A percentile compares a stretch with the other conserved stretches of the same genome.
These are phyloP conservation scores for Amesomyces nigricolor DNA, from an alignment of 2,329 filamentous ascomycete genomes.

Conservation along the genomic window DNA sequence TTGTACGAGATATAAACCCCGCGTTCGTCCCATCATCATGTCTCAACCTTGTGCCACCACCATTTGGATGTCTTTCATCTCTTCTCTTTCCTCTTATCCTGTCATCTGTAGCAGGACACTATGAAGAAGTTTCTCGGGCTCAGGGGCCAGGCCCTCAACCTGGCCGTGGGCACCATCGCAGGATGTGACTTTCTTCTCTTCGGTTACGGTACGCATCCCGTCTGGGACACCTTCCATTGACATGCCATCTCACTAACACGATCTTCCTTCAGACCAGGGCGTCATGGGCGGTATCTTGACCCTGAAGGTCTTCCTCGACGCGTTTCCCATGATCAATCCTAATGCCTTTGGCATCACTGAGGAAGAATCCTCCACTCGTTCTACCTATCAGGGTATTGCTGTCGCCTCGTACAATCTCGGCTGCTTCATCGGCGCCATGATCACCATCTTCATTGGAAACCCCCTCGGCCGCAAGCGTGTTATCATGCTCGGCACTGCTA, in stretches of 20 bases:
- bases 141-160: constrained; percentile 58
- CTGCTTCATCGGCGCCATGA: constrained; percentile 29
- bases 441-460: constrained; percentile 35
- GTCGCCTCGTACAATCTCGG: constrained; percentile 31
- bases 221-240: too few species aligned
- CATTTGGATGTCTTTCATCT: neutral
- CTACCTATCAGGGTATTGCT: constrained; percentile 14
- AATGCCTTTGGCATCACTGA: constrained; percentile 24
- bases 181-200: constrained; percentile 66
- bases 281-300: constrained; percentile 73
- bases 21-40: neutral
- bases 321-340: constrained; percentile 51
- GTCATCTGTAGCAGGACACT: neutral
- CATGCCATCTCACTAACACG: neutral
- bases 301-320: constrained; percentile 52
- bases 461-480: constrained; percentile 37
- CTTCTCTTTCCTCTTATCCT: neutral
- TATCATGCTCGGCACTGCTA: constrained; percentile 36
- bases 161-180: constrained; percentile 64
- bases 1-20: neutral
- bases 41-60: neutral
- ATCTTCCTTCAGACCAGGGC: constrained; percentile 54
- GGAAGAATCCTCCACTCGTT: constrained; percentile 1
- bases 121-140: constrained; percentile 55
- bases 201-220: constrained; percentile 42